Evolutionary conservation across 192 early-diverging fungal species (phyloP).

Genomic region (Funneliformis geosporum): DNA sequence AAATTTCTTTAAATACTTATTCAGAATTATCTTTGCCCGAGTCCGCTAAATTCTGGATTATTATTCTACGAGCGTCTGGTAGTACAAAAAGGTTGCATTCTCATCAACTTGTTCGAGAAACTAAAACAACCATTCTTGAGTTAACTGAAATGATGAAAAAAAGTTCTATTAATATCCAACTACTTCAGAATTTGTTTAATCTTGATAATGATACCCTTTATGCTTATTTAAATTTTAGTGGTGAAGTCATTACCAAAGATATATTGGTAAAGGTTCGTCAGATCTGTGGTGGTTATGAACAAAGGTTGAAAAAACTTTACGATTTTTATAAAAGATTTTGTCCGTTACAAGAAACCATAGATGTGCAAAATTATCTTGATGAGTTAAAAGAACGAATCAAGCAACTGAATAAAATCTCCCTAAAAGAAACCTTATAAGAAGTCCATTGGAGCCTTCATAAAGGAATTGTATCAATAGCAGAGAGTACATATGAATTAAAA

Average conservation of each 20-base stretch:
- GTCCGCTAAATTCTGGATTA: too few relatives aligned
- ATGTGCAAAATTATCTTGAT: constrained; percentile 9
- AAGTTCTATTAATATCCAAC: too few relatives aligned
- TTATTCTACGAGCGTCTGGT: too few relatives aligned
- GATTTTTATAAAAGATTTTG: constrained; percentile 7
- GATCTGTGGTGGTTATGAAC: background rate
- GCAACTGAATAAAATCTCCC: background rate
- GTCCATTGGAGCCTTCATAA: constrained; percentile 2
- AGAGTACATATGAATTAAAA: background rate
- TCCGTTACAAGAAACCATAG: background rate
- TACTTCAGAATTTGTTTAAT: too few relatives aligned
- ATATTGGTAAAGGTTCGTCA: background rate
- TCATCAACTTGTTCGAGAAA: too few relatives aligned
- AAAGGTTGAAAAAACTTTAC: background rate
- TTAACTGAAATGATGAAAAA: too few relatives aligned
- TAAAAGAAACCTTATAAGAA: background rate
- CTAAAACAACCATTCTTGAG: too few relatives aligned
- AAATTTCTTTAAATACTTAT: too few relatives aligned
- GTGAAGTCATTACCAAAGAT: background rate
- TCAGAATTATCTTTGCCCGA: too few relatives aligned
- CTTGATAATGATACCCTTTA: too few relatives aligned
- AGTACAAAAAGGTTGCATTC: too few relatives aligned
- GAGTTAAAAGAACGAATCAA: background rate
- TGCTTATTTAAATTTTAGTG: background rate
- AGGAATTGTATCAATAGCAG: background rate